Base-by-base conservation (phyloP, 2,329 filamentous ascomycete genomes). In the Cladosporium oxysporum region DNA sequence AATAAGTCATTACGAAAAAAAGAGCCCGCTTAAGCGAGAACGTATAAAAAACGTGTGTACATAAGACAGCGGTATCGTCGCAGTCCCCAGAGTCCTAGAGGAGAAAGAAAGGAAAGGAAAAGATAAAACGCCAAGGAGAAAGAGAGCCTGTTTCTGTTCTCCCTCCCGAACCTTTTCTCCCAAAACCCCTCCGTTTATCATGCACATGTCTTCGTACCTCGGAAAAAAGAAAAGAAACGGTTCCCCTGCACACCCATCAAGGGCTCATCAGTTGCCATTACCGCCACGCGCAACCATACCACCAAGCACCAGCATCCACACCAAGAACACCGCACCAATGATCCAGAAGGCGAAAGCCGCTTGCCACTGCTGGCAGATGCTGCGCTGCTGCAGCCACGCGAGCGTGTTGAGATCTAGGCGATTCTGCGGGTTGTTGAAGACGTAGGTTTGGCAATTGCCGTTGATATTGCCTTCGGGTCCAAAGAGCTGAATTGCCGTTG, bases 301-400 rank as follows among this genome's bases (percentile, higher is more conserved):
- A 23, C 71, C 84, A 81, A 89, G 84, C 58, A 90, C 77, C 74
- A 89, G 85, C 85, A 89, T 88, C 85, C 87, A 90, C 26, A 89
- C 74, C 72, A 88, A 83, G 71, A 89, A 88, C n/a, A 88, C 82
- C 0, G 82, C 81, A 47, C 86, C 86, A 18, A 89, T 80, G 64
- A 90, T 83, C 79, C 87, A 87, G 71, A 89, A 88, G 11, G 86
- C 84, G 71, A 89, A 89, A 3, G 81, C 83, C 0, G 87, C 85
- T 71, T 85, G 82, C 87, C 87, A 90, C 73, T 84, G 86, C 72
- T 86, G 83, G 74, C 87, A 89, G 23, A 89, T 88, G 65, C 82
- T 87, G 69, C 81, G 82, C 79, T 89, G 87, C 74, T 87, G 83
- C 77, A 89, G 73, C 82, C 84, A 89, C 33, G 86, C 87, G 71